Base-by-base conservation (phyloP, 2,329 filamentous ascomycete genomes). In the Botrytis cinerea region DNA sequence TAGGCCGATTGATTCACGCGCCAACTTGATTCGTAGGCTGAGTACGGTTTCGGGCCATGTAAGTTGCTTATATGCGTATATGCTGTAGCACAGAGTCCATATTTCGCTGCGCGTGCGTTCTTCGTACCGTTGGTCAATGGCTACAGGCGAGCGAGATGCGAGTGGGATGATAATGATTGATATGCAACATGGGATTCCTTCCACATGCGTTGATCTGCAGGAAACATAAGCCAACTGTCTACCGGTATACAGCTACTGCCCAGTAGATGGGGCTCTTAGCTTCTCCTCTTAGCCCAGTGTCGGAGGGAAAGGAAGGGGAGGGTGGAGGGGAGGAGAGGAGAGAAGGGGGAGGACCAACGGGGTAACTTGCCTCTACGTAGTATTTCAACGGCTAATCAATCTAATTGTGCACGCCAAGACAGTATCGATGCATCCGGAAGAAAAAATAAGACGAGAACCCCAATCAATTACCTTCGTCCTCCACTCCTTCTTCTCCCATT, bases 191-290 rank as follows among this genome's bases (percentile, higher is more conserved):
- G 28, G 32, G 38, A 48, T 62, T 51, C 14, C 16, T 38, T 62
- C 40, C 46, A 38, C 22, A 48, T 45, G 32, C 40, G 57, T 48
- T 46, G 68, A 70, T 70, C 57, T 48, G 54, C 68, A 70, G 68
- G 6, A 62, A 70, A n/a, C n/a, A n/a, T 32, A 1, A 48, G 28
- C 40, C n/a, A 68, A n/a, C 48, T 51, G 48, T n/a, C 22, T 12
- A 14, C 35, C 8, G 35, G 35, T 35, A 0, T 35, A 35, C 64
- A 43, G 35, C 51, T 22, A 54, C 25, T 14, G 16, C 14, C 25
- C n/a, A 16, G 48, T n/a, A 51, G 48, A 51, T 51, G 43, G 48
- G 64, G 64, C 46, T 67, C 45, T 54, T 54, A 67, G 64, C 46
- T 43, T 12, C 10, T 68, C 20, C 48, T 57, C 64, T 32, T 43